Evolutionary conservation across 352 stramenopile species (phyloP).

Genomic region (Globisporangium nagaii): DNA sequence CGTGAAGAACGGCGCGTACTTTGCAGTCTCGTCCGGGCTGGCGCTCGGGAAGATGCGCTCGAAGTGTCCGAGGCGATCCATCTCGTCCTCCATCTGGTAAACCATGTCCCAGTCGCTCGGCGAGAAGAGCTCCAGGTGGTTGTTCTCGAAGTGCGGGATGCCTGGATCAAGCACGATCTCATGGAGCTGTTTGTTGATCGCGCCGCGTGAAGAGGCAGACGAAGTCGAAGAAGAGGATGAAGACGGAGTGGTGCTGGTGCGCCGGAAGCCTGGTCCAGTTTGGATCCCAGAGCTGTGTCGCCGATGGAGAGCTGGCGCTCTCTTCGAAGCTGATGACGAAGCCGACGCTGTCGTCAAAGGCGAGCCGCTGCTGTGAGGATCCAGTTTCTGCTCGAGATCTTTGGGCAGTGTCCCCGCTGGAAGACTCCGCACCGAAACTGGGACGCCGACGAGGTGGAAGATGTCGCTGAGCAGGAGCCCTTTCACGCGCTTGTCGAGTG

Average conservation of each 20-base stretch:
- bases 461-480: constrained; percentile 74
- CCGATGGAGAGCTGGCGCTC: background rate
- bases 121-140: constrained; percentile 50
- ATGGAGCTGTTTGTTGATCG: constrained; percentile 45
- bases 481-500: constrained; percentile 69
- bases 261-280: constrained; percentile 8
- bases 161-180: constrained; percentile 48
- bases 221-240: background rate
- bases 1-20: constrained; percentile 48
- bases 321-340: background rate
- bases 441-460: constrained; percentile 72
- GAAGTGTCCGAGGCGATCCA: constrained; percentile 64
- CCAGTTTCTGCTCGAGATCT: background rate
- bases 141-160: constrained; percentile 30
- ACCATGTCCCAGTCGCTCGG: constrained; percentile 55
- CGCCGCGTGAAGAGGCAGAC: background rate
- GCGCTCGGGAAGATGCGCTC: constrained; percentile 52
- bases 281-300: background rate
- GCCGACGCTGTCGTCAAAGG: background rate
- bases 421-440: constrained; percentile 27
- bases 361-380: background rate
- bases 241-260: constrained; percentile 13
- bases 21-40: constrained; percentile 6
- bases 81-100: constrained; percentile 65
- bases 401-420: constrained; percentile 21